phyloP scores from a whole-genome alignment of 2,329 filamentous ascomycete species.

The Sporothrix inflata region DNA sequence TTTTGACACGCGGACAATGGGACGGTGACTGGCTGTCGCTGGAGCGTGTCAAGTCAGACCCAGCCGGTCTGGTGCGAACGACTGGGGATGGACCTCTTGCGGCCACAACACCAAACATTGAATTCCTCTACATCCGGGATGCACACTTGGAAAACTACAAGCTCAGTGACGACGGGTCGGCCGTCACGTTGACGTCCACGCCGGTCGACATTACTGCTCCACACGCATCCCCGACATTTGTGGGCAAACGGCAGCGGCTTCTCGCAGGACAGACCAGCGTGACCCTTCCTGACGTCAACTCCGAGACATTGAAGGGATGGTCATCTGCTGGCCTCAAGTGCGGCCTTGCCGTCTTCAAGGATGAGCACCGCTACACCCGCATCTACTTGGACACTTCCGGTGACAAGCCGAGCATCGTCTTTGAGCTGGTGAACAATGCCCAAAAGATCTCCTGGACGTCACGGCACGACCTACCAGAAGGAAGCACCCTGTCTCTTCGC shows the following conservation, averaged over 20 bases:
- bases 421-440: conserved; percentile 12
- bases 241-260: not conserved
- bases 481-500: not conserved
- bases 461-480: not conserved
- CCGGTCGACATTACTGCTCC: not conserved
- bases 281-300: not conserved
- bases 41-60: not conserved
- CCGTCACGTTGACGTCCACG: conserved; percentile 8
- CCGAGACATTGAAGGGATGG: not conserved
- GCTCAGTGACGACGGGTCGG: conserved; percentile 2
- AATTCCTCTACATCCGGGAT: conserved; percentile 11
- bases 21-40: conserved; percentile 14
- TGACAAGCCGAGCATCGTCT: not conserved
- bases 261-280: not conserved
- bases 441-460: not conserved
- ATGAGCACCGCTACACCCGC: conserved; percentile 9
- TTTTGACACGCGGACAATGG: not conserved
- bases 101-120: not conserved
- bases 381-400: not conserved
- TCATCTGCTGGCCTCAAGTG: not conserved
- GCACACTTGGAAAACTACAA: conserved; percentile 1
- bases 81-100: not conserved
- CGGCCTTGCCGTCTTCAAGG: conserved; percentile 9
- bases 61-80: not conserved
- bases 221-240: conserved; percentile 11